Base-by-base conservation (phyloP, 2,329 filamentous ascomycete genomes). In the Catunica adiposa region DNA sequence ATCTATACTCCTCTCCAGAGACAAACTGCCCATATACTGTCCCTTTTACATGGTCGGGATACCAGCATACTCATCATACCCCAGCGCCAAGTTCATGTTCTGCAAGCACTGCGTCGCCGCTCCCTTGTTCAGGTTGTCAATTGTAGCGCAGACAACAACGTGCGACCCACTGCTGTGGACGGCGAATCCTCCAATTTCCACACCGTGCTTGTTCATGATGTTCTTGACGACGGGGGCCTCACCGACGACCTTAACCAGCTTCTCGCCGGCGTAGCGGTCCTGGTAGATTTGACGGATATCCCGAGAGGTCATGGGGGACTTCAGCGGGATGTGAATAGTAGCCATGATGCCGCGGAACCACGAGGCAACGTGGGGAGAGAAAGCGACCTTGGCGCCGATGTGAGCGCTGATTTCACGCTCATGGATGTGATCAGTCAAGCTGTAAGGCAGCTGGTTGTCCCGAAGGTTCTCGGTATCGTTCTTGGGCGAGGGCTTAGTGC, bases 311-410 rank as follows among this genome's bases (percentile, higher is more conserved):
- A 97, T 94, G 59, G 80, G 77, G 69, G 90, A 78, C 65, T 84
- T 84, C 7, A 98, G 75, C 11, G 90, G 90, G 52, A 97, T 86
- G 65, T 82, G 89, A 68, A 97, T 89, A 40, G 89, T 90, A 69
- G 89, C 86, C 66, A 87, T 82, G 62, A 97, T 97, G 61, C 90
- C 90, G 66, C 94, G 84, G 78, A 97, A 97, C 90, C 89, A 97
- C 14, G 84, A 81, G n/a, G 89, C 87, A 23, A 95, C 89, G 68
- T 97, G 92, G 5, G 92, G 92, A 57, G 92, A 84, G 66, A 98
- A 98, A 4, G 83, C 85, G 9, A 94, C 82, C 17, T 78, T 71
- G 14, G 73, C 75, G 51, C 83, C 85, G 9, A 97, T 78, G 66
- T 94, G 89, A 54, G 72, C 66, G 65, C 83, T 84, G 61, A 97